Percentiles rank a stretch among this genome's conserved stretches.
phyloP scores from a whole-genome alignment of 2,329 filamentous ascomycete species.

The Orbilia javanica region DNA sequence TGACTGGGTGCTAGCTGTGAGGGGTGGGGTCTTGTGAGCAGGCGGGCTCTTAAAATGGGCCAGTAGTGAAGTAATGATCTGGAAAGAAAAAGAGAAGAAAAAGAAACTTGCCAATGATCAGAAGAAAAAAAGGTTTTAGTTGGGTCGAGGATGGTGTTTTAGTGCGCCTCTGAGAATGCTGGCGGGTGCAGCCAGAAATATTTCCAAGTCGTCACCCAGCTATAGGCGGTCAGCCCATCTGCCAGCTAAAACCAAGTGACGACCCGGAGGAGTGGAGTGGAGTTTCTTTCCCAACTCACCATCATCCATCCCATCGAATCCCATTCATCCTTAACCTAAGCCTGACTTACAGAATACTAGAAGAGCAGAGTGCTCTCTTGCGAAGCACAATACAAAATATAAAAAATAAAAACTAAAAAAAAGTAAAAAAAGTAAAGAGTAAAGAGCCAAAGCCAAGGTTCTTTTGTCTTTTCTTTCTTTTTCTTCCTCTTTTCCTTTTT shows the following conservation, averaged over 20 bases:
- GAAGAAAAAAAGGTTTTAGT: conserved; percentile 12
- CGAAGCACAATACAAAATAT: no score
- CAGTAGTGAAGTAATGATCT: conserved; percentile 50
- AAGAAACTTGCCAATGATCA: conserved; percentile 3
- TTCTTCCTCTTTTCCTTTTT: no score
- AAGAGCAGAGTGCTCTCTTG: no score
- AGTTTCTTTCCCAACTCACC: background rate
- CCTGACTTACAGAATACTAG: background rate
- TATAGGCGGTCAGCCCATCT: background rate
- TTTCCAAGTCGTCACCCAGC: conserved; percentile 46
- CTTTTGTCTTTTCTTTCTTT: background rate
- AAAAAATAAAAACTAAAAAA: no score
- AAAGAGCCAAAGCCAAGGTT: no score
- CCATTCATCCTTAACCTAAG: background rate
- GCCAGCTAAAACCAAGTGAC: conserved; percentile 26
- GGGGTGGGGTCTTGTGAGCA: conserved; percentile 57
- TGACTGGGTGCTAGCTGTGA: conserved; percentile 42
- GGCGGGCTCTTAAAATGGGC: conserved; percentile 49
- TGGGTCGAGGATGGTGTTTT: conserved; percentile 12
- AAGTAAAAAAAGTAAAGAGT: no score
- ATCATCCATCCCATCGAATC: background rate
- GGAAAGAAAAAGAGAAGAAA: conserved; percentile 29
- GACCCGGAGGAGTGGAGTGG: conserved; percentile 16
- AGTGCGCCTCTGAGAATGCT: conserved; percentile 43
- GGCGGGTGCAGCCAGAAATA: conserved; percentile 37